Evolutionary conservation across 768 basidiomycete species (phyloP).

Genomic region (Suillus occidentalis): DNA sequence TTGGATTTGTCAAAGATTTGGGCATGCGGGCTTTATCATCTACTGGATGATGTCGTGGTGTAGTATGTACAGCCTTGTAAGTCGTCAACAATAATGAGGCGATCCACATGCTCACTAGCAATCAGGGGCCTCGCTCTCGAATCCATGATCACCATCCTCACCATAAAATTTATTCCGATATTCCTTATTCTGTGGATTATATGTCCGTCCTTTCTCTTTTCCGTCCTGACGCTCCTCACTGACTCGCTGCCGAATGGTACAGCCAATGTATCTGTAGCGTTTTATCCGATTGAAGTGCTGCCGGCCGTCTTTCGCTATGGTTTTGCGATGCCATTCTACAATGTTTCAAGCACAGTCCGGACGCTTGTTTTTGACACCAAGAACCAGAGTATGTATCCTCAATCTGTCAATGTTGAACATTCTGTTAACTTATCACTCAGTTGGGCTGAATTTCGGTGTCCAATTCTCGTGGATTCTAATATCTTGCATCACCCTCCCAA

Average conservation of each 20-base stretch:
- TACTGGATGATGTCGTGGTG: slow-evolving; percentile 69
- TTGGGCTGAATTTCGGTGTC: slow-evolving; percentile 63
- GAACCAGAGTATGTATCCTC: slow-evolving; percentile 47
- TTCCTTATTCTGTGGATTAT: slow-evolving; percentile 71
- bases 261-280: slow-evolving; percentile 60
- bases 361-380: slow-evolving; percentile 66
- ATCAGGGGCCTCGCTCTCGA: slow-evolving; percentile 62
- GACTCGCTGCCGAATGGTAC: background rate
- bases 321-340: slow-evolving; percentile 72
- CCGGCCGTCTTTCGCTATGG: slow-evolving; percentile 65
- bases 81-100: slow-evolving; percentile 18
- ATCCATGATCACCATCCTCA: slow-evolving; percentile 56
- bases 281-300: slow-evolving; percentile 58
- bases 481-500: slow-evolving; percentile 52
- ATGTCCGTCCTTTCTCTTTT: slow-evolving; percentile 34
- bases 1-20: slow-evolving; percentile 35
- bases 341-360: slow-evolving; percentile 59
- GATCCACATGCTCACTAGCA: background rate
- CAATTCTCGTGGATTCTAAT: slow-evolving; percentile 55
- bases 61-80: slow-evolving; percentile 58
- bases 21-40: slow-evolving; percentile 53
- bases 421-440: slow-evolving; percentile 30
- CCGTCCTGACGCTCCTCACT: background rate
- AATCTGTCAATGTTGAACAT: background rate
- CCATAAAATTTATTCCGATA: slow-evolving; percentile 49